phyloP scores from a whole-genome alignment of 805 yeast genomes.

The Wickerhamomyces mucosus region DNA sequence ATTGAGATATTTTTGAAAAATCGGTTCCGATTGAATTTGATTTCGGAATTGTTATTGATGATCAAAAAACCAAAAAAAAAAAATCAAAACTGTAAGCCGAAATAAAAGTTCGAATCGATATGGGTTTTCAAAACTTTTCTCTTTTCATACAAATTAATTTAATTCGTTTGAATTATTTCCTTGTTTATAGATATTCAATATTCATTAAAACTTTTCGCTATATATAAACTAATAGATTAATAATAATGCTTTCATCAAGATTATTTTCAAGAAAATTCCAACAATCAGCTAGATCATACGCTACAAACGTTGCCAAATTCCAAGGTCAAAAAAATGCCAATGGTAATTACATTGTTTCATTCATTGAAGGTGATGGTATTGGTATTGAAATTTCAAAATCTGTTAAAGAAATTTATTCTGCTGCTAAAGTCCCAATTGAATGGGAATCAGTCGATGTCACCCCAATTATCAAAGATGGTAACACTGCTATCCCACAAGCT shows the following conservation, averaged over 20 bases:
- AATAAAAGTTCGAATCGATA: too few species aligned
- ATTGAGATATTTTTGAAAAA: too few species aligned
- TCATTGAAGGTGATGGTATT: conserved; percentile 98
- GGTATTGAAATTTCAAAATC: conserved; percentile 94
- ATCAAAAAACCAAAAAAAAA: too few species aligned
- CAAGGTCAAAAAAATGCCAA: conserved; percentile 55
- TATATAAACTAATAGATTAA: neutral
- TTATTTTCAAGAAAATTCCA: conserved; percentile 38
- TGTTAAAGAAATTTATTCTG: conserved; percentile 84
- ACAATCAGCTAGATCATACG: conserved; percentile 21
- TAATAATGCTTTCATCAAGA: conserved; percentile 94
- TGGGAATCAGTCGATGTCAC: conserved; percentile 98
- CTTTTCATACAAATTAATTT: too few species aligned
- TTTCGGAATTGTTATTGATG: too few species aligned
- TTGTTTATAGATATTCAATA: too few species aligned
- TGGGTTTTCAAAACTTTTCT: too few species aligned
- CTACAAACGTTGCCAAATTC: conserved; percentile 51
- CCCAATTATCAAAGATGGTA: conserved; percentile 84
- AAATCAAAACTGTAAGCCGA: too few species aligned
- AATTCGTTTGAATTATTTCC: too few species aligned
- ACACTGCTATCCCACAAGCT: conserved; percentile 84
- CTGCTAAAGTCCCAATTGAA: conserved; percentile 91
- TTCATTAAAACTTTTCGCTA: too few species aligned
- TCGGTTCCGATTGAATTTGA: too few species aligned
- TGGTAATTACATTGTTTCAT: conserved; percentile 87